phyloP scores from a whole-genome alignment of 2,329 filamentous ascomycete genomes.

The Thielaviopsis euricoi region DNA sequence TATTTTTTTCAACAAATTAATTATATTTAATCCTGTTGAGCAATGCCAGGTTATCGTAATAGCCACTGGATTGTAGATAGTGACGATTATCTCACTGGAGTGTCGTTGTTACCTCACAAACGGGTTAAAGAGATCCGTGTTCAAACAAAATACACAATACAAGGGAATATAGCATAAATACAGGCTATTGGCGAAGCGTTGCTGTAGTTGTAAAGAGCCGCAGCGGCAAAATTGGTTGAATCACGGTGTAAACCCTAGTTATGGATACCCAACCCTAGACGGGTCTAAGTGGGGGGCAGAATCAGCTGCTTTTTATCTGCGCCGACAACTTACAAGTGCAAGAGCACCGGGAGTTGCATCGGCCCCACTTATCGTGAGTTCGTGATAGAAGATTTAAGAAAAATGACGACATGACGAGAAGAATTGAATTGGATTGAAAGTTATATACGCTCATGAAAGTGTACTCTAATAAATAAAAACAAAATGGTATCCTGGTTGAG shows the following conservation, averaged over 20 bases:
- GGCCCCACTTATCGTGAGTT: background rate
- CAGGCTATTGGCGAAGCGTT: too few relatives aligned
- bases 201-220: background rate
- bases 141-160: too few relatives aligned
- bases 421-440: background rate
- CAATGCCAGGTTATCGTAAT: background rate
- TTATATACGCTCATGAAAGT: conserved; percentile 1
- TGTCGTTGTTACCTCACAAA: too few relatives aligned
- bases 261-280: background rate
- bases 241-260: background rate
- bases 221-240: background rate
- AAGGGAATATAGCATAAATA: too few relatives aligned
- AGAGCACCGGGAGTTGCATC: background rate
- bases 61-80: background rate
- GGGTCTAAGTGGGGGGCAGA: background rate
- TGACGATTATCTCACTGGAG: background rate
- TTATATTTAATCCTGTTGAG: background rate
- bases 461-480: background rate
- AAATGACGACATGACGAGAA: background rate
- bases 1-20: background rate
- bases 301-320: background rate
- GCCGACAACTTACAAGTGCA: background rate
- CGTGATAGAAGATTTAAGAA: background rate
- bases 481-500: conserved; percentile 4
- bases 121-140: too few relatives aligned